Percentiles rank a stretch among this genome's conserved stretches.
Evolutionary conservation across 192 early-diverging fungal genomes (phyloP).

Genomic region (Coemansia sp.): DNA sequence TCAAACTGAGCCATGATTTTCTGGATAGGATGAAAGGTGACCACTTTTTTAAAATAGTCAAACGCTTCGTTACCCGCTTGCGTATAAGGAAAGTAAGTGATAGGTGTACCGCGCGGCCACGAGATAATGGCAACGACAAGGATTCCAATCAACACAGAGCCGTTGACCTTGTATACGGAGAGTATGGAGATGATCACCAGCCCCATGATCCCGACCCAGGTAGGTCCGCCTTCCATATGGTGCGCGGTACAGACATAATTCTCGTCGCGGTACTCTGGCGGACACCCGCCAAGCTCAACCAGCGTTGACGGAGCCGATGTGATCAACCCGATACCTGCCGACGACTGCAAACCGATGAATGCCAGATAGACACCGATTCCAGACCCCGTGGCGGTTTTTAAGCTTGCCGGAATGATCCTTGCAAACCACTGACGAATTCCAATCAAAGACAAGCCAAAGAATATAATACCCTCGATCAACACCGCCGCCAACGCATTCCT

Average conservation of each 20-base stretch:
- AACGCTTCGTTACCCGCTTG: slow-evolving; percentile 60
- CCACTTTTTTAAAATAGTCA: slow-evolving; percentile 71
- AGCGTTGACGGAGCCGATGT: slow-evolving; percentile 62
- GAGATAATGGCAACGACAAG: slow-evolving; percentile 68
- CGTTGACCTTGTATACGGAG: slow-evolving; percentile 67
- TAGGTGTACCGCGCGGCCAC: slow-evolving; percentile 65
- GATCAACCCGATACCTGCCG: slow-evolving; percentile 79
- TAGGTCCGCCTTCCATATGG: slow-evolving; percentile 63
- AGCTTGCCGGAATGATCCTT: slow-evolving; percentile 63
- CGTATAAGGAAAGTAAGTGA: slow-evolving; percentile 79
- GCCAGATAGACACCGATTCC: slow-evolving; percentile 79
- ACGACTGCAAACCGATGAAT: slow-evolving; percentile 77
- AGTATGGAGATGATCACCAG: slow-evolving; percentile 69
- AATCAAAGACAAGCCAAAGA: slow-evolving; percentile 71
- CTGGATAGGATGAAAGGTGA: slow-evolving; percentile 63
- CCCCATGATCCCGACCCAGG: slow-evolving; percentile 72
- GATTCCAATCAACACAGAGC: slow-evolving; percentile 71
- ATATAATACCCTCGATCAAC: slow-evolving; percentile 79
- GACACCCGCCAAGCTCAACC: slow-evolving; percentile 72
- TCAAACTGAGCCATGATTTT: slow-evolving; percentile 60
- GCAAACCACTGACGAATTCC: slow-evolving; percentile 83
- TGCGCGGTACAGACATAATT: slow-evolving; percentile 60
- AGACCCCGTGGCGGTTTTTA: slow-evolving; percentile 74
- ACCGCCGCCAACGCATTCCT: slow-evolving; percentile 71
- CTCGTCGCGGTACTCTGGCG: slow-evolving; percentile 58